Evolutionary conservation across 2,329 filamentous ascomycete genomes (phyloP).

Genomic region (Tolypocladium tundrense): DNA sequence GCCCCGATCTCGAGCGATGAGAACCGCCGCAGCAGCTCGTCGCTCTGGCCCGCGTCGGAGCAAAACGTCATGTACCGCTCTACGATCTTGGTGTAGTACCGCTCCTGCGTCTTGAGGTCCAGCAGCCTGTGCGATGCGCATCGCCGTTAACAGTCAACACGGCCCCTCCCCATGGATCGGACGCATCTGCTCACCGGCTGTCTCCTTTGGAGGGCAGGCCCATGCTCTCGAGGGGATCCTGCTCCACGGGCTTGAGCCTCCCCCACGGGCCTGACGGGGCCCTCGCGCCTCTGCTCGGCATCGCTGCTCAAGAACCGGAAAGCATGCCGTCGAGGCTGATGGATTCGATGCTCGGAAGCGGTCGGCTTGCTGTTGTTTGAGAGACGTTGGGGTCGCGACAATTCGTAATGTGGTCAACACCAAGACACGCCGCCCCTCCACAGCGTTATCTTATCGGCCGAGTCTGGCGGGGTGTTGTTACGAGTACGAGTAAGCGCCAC

Average conservation of each 20-base stretch:
- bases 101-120: slow-evolving; percentile 68
- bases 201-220: slow-evolving; percentile 90
- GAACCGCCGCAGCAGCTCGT: slow-evolving; percentile 67
- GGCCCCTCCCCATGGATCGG: not conserved
- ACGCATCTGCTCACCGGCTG: slow-evolving; percentile 47
- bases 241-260: slow-evolving; percentile 61
- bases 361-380: not conserved
- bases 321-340: not conserved
- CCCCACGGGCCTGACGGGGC: slow-evolving; percentile 49
- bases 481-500: too few relatives aligned
- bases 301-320: not conserved
- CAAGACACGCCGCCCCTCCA: not conserved
- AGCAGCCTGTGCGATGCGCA: slow-evolving; percentile 42
- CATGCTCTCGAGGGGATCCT: slow-evolving; percentile 70
- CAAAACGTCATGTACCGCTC: slow-evolving; percentile 87
- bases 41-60: slow-evolving; percentile 58
- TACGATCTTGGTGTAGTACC: slow-evolving; percentile 78
- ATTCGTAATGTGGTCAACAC: too few relatives aligned
- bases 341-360: not conserved
- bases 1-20: slow-evolving; percentile 40
- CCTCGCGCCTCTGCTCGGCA: slow-evolving; percentile 17
- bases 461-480: not conserved
- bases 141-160: not conserved
- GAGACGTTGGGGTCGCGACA: not conserved
- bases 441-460: not conserved